Percentiles rank a stretch among this genome's conserved stretches.
These are phyloP conservation scores for Exophiala sp. DNA, from an alignment of 2,329 filamentous ascomycete species.

Conservation along the genomic window DNA sequence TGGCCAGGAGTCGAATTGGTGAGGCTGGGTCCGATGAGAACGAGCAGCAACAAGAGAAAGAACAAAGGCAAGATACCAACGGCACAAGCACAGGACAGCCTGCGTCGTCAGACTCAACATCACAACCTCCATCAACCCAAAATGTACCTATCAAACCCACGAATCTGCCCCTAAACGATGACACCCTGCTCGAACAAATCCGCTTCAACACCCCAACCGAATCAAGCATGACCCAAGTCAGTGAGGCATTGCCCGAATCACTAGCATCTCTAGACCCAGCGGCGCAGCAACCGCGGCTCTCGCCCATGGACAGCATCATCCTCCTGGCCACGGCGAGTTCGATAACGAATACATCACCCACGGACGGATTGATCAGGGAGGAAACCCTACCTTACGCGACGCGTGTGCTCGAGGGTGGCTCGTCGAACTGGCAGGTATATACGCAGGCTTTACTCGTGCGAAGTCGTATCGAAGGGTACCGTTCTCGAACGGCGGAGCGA, in stretches of 20 bases:
- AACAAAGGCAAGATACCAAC: not conserved
- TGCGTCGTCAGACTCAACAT: not conserved
- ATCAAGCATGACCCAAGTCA: slow-evolving; percentile 30
- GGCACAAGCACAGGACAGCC: not conserved
- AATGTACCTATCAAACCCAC: slow-evolving; percentile 51
- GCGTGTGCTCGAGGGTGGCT: slow-evolving; percentile 80
- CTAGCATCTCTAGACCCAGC: slow-evolving; percentile 68
- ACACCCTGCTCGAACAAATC: slow-evolving; percentile 86
- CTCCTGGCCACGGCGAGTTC: slow-evolving; percentile 76
- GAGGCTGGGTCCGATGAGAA: slow-evolving; percentile 22
- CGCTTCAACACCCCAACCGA: slow-evolving; percentile 55
- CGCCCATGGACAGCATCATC: slow-evolving; percentile 83
- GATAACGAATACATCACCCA: slow-evolving; percentile 81
- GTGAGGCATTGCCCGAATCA: slow-evolving; percentile 55
- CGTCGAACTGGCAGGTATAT: slow-evolving; percentile 97
- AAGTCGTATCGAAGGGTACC: slow-evolving; percentile 83
- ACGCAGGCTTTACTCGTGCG: slow-evolving; percentile 88
- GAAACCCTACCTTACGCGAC: slow-evolving; percentile 89
- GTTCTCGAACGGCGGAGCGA: slow-evolving; percentile 81
- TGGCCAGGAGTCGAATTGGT: slow-evolving; percentile 68
- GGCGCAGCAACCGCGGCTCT: slow-evolving; percentile 70
- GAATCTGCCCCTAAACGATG: slow-evolving; percentile 78
- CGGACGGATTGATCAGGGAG: slow-evolving; percentile 83
- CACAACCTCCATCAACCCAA: slow-evolving; percentile 1
- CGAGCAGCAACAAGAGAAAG: not conserved